Evolutionary conservation across 257 asterid genomes (phyloP).

Genomic region (Rubia yunnanensis): DNA sequence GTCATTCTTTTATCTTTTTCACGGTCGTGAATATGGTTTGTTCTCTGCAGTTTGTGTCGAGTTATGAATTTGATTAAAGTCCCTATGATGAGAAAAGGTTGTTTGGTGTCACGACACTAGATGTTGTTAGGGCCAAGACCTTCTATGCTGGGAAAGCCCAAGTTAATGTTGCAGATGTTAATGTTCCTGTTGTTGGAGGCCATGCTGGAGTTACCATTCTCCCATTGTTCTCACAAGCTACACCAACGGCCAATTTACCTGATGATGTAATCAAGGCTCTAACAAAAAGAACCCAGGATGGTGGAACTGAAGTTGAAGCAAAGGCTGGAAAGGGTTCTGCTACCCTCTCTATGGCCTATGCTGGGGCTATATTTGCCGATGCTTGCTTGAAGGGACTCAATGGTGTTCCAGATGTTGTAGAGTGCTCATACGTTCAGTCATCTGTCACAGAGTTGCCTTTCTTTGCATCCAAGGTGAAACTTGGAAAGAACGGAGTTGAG

Average conservation of each 20-base stretch:
- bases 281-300: constrained; percentile 89
- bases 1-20: too few species aligned
- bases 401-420: constrained; percentile 81
- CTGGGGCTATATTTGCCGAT: constrained; percentile 84
- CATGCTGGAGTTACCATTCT: constrained; percentile 93
- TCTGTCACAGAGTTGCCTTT: constrained; percentile 61
- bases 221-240: constrained; percentile 90
- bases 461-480: constrained; percentile 83
- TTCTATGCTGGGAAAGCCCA: constrained; percentile 79
- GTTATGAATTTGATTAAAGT: too few species aligned
- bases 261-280: constrained; percentile 63
- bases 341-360: constrained; percentile 96
- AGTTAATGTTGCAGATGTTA: constrained; percentile 65
- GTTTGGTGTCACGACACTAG: constrained; percentile 89
- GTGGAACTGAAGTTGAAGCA: constrained; percentile 96
- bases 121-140: constrained; percentile 94
- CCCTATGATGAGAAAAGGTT: constrained; percentile 57
- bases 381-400: constrained; percentile 88
- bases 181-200: constrained; percentile 90
- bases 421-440: constrained; percentile 66
- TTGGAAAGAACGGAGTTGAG: constrained; percentile 72
- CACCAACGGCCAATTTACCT: constrained; percentile 65
- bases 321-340: constrained; percentile 99
- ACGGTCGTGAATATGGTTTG: too few species aligned
- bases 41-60: too few species aligned